phyloP scores from a whole-genome alignment of 139 green algal species.

The Nannochloris sp. region DNA sequence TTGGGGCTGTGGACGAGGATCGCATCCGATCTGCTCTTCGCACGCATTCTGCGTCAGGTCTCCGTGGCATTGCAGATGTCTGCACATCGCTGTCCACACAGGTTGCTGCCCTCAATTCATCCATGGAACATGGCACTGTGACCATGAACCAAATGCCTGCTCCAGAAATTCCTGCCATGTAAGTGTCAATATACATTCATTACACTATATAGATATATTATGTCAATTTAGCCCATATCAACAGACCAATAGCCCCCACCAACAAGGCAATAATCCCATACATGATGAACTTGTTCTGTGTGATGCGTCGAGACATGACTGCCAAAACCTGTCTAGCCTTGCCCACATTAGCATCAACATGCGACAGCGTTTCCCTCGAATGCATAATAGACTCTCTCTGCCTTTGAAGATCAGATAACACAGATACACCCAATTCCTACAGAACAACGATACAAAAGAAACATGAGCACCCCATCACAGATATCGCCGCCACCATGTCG shows the following conservation, averaged over 20 bases:
- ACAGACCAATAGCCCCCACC: slow-evolving; percentile 34
- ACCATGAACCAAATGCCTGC: no score
- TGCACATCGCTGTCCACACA: no score
- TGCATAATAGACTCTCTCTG: slow-evolving; percentile 89
- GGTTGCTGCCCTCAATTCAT: no score
- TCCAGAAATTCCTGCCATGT: no score
- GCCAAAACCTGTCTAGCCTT: slow-evolving; percentile 71
- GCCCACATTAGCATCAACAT: slow-evolving; percentile 85
- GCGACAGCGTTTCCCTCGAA: slow-evolving; percentile 72
- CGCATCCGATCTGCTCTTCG: no score
- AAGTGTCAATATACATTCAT: no score
- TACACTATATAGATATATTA: not conserved
- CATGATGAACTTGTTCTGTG: slow-evolving; percentile 82
- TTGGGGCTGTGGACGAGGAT: slow-evolving; percentile 1
- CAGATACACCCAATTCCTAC: slow-evolving; percentile 86
- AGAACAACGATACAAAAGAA: not conserved
- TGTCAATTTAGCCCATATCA: slow-evolving; percentile 45
- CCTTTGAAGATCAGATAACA: slow-evolving; percentile 82
- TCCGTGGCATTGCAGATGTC: no score
- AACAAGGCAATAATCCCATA: slow-evolving; percentile 36
- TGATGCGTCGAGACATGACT: slow-evolving; percentile 71
- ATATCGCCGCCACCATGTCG: slow-evolving; percentile 26
- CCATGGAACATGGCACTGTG: no score
- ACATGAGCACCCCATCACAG: not conserved
- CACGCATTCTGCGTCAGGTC: no score